A percentile compares a stretch with the other conserved stretches of the same genome.
Evolutionary conservation across 768 basidiomycete species (phyloP).

Genomic region (Amanita exitialis): DNA sequence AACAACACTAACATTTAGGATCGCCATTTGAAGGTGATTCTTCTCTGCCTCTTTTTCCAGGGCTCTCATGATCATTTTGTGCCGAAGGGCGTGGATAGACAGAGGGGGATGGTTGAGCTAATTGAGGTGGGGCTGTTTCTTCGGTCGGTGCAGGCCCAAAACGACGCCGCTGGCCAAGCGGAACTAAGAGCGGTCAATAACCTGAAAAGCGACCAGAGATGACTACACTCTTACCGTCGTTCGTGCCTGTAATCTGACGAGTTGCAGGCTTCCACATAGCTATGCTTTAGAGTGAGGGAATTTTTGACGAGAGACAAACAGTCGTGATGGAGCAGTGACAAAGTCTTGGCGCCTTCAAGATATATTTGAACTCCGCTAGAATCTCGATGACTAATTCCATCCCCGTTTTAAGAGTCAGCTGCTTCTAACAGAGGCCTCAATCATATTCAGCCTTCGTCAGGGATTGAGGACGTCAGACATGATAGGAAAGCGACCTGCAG

Average conservation of each 20-base stretch:
- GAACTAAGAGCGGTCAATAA: slow-evolving; percentile 33
- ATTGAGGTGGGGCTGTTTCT: slow-evolving; percentile 72
- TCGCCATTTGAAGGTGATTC: slow-evolving; percentile 54
- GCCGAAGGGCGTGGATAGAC: slow-evolving; percentile 65
- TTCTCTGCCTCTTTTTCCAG: slow-evolving; percentile 54
- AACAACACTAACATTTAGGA: slow-evolving; percentile 63
- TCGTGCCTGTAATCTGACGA: slow-evolving; percentile 85
- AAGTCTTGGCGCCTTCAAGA: slow-evolving; percentile 11
- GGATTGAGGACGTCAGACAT: slow-evolving; percentile 12
- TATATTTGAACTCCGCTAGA: slow-evolving; percentile 20
- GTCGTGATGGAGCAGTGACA: slow-evolving; percentile 22
- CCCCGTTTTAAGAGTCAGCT: neutral
- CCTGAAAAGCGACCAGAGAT: slow-evolving; percentile 6
- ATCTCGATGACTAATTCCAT: slow-evolving; percentile 6
- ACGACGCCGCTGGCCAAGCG: slow-evolving; percentile 80
- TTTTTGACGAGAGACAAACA: slow-evolving; percentile 13
- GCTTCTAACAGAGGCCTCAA: neutral
- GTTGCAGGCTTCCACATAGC: slow-evolving; percentile 86
- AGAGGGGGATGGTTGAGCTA: slow-evolving; percentile 80
- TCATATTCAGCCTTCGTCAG: neutral
- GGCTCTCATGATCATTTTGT: slow-evolving; percentile 40
- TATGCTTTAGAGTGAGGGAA: slow-evolving; percentile 26
- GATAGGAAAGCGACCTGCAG: slow-evolving; percentile 28
- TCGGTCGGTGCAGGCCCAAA: slow-evolving; percentile 86
- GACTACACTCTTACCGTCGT: slow-evolving; percentile 55